Percentiles rank a stretch among this genome's conserved stretches.
These are phyloP conservation scores for Cladophialophora yegresii DNA, from an alignment of 2,329 filamentous ascomycete species.

Conservation along the genomic window DNA sequence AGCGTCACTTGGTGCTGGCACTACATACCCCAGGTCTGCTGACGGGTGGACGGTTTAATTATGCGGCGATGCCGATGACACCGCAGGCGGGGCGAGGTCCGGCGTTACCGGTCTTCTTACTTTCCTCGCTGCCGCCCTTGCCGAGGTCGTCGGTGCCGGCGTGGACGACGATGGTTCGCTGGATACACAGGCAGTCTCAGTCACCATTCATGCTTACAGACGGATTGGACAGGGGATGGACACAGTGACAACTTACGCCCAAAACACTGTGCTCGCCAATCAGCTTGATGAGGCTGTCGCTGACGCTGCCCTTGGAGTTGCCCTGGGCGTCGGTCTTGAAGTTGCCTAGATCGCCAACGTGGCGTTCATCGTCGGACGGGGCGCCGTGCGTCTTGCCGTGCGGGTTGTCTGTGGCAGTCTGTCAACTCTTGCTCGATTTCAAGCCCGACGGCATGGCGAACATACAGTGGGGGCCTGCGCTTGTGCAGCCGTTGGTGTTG, in stretches of 20 bases:
- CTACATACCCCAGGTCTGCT: background rate
- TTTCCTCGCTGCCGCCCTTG: constrained; percentile 88
- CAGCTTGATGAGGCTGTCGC: constrained; percentile 86
- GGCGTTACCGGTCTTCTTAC: constrained; percentile 97
- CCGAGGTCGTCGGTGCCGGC: constrained; percentile 95
- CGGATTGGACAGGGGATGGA: background rate
- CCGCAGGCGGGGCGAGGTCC: constrained; percentile 92
- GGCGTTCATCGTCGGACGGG: constrained; percentile 77
- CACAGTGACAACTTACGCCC: constrained; percentile 63
- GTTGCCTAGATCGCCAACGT: constrained; percentile 98
- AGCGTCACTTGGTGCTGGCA: background rate
- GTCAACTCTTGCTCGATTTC: constrained; percentile 10
- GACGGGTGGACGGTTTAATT: constrained; percentile 5
- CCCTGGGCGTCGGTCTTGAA: constrained; percentile 92
- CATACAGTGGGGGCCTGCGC: constrained; percentile 95
- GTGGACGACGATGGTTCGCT: constrained; percentile 95
- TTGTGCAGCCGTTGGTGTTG: constrained; percentile 99
- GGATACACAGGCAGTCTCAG: constrained; percentile 12
- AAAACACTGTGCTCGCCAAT: constrained; percentile 94
- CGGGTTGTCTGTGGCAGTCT: constrained; percentile 75
- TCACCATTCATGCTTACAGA: background rate
- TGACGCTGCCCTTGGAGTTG: constrained; percentile 77
- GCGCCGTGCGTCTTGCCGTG: constrained; percentile 88
- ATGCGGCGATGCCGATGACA: constrained; percentile 79
- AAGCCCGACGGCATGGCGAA: constrained; percentile 34